phyloP scores from a whole-genome alignment of 2,329 filamentous ascomycete species.

The Byssochlamys sp. region DNA sequence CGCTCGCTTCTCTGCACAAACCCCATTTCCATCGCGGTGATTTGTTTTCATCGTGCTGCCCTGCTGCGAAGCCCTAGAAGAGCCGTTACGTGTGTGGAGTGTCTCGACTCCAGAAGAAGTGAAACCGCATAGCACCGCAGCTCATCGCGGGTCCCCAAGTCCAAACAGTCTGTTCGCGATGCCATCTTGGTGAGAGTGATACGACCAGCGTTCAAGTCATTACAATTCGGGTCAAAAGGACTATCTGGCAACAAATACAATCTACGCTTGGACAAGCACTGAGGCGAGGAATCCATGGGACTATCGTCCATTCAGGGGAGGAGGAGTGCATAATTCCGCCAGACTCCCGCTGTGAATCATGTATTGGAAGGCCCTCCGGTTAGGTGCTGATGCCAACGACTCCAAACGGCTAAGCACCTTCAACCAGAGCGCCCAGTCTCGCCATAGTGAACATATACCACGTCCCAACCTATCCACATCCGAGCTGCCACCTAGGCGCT shows the following conservation, averaged over 20 bases:
- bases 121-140: background rate
- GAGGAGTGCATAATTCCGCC: conserved; percentile 10
- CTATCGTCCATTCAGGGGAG: conserved; percentile 8
- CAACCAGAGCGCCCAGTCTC: conserved; percentile 19
- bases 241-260: background rate
- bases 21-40: background rate
- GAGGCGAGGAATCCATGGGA: conserved; percentile 9
- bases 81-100: background rate
- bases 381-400: conserved; percentile 24
- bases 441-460: conserved; percentile 29
- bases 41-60: background rate
- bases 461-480: conserved; percentile 22
- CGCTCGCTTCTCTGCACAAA: background rate
- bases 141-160: background rate
- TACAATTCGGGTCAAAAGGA: background rate
- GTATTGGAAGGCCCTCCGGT: conserved; percentile 33
- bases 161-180: background rate
- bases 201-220: background rate
- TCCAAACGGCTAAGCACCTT: conserved; percentile 26
- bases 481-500: conserved; percentile 21
- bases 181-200: background rate
- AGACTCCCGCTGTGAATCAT: conserved; percentile 19
- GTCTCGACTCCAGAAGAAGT: background rate
- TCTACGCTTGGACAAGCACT: background rate
- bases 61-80: background rate